Evolutionary conservation across 73 alveolate genomes (phyloP), one percentile per base, ranked within the genome.

Genomic region (Uronychia setigera): DNA sequence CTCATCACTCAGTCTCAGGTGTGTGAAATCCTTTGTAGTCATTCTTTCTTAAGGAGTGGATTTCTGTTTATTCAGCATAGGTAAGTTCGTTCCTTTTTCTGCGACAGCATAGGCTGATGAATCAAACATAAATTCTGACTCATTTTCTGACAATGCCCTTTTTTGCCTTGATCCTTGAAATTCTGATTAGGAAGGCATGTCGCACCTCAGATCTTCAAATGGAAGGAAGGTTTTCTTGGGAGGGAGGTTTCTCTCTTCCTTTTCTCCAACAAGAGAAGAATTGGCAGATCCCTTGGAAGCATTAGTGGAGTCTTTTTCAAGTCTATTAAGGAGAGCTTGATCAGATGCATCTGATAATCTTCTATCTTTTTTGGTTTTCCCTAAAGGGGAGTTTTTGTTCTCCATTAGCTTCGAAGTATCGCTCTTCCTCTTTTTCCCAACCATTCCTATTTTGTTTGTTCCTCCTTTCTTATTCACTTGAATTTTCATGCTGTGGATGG

Each of bases 401-500:
- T 67, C 33, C 82, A 29, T 5, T 67, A 1, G 32, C 26, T 67
- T 67, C 32, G 32, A 5, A 25, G 5, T 13, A 13, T 67, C 32
- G 13, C 79, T 26, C 26, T 67, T 67, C 30, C 79, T 67, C 13
- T 67, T 28, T 26, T 28, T 67, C n/a, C n/a, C n/a, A n/a, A n/a
- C n/a, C n/a, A n/a, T n/a, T n/a, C n/a, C n/a, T 26, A 25, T 26
- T 67, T 9, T 13, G 5, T 1, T 26, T 1, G 32, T 28, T 67
- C 32, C 79, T 26, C 14, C 26, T 30, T 26, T 67, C 29, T 67
- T 5, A 1, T 26, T 67, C 25, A 78, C 60, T 33, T 86, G 79
- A 19, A 33, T 29, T 35, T 84, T 78, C 82, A 84, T 80, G 30
- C 76, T 84, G 25, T 60, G 30, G 76, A 89, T 83, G 82, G 59